Base-by-base conservation (phyloP, 2,329 filamentous ascomycete genomes). In the Aspergillus ruber region DNA sequence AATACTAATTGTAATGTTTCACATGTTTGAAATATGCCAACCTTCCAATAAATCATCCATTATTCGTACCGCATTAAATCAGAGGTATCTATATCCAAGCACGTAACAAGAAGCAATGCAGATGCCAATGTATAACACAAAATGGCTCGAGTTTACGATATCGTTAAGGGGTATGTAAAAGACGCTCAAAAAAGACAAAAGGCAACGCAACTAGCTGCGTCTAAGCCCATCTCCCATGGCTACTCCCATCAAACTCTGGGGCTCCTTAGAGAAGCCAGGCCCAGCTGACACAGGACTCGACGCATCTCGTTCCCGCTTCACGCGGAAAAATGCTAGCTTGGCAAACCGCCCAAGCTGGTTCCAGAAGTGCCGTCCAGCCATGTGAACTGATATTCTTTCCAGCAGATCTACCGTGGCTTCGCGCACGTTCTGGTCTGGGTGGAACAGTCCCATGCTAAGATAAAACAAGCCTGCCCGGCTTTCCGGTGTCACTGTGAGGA, bases 311-410 rank as follows among this genome's bases (percentile, higher is more conserved):
- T 83, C 89, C 50, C 84, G 79, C 65, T 85, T 84, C 43, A 94
- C 83, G 43, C 91, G 80, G 56, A 86, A 84, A 61, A 86, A 95
- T 3, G 87, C 91, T 54, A 95, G 71, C 70, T 91, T 94, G 57
- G 90, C 85, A 63, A 96, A 98, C 40, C 88, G 78, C 49, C 90
- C 93, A 43, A 98, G 73, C 25, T 82, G 82, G 55, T 79, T 82
- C 88, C 91, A 98, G 78, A 93, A 97, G 69, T 97, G 89, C 60
- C 90, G 80, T 1, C 93, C 93, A 8, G 90, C 93, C 62, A 94
- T 86, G 68, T 98, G 91, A 48, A 85, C 83, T 56, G 83, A 81
- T 46, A 98, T 83, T 18, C 90, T 80, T 56, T 91, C 89, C 18
- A 98, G 69, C 32, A 98, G 72, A 51, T 87, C 87, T 1, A 88